phyloP scores from a whole-genome alignment of 2,329 filamentous ascomycete genomes.

The Aspergillus ochraceoroseus region DNA sequence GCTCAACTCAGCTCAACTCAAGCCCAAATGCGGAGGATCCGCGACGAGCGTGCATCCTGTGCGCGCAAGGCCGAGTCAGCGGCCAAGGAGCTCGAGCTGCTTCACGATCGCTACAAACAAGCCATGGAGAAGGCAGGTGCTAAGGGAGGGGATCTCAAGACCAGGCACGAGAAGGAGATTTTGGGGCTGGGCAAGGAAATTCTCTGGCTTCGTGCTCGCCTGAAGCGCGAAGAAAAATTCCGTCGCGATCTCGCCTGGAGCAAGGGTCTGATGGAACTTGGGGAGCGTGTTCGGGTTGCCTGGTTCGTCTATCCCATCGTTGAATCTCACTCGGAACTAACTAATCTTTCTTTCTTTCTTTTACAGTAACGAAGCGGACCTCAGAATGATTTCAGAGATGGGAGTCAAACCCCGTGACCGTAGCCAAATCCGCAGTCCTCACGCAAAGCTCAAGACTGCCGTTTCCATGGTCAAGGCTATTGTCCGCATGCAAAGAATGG shows the following conservation, averaged over 20 bases:
- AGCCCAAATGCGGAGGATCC: constrained; percentile 60
- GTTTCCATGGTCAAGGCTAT: constrained; percentile 43
- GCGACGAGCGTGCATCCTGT: constrained; percentile 44
- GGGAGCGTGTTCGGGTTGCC: constrained; percentile 57
- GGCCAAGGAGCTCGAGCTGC: constrained; percentile 42
- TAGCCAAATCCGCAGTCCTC: constrained; percentile 31
- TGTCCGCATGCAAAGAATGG: constrained; percentile 45
- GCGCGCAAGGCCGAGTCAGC: constrained; percentile 41
- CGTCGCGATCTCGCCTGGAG: constrained; percentile 76
- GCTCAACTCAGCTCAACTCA: constrained; percentile 55
- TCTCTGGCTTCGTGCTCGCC: constrained; percentile 78
- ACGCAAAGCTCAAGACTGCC: constrained; percentile 42
- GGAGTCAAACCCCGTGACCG: constrained; percentile 53
- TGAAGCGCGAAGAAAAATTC: constrained; percentile 73
- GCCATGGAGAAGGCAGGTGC: constrained; percentile 47
- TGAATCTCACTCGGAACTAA: constrained; percentile 24
- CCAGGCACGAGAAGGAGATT: constrained; percentile 59
- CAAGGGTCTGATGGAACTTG: constrained; percentile 81
- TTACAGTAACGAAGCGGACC: constrained; percentile 81
- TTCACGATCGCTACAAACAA: constrained; percentile 61
- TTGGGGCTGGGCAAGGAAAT: constrained; percentile 84
- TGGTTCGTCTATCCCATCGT: constrained; percentile 71
- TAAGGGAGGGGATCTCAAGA: constrained; percentile 43
- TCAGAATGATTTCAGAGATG: constrained; percentile 79
- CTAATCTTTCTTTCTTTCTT: constrained; percentile 20